Evolutionary conservation across 169 alveolate species (phyloP).

Genomic region (Plasmodium falciparum): DNA sequence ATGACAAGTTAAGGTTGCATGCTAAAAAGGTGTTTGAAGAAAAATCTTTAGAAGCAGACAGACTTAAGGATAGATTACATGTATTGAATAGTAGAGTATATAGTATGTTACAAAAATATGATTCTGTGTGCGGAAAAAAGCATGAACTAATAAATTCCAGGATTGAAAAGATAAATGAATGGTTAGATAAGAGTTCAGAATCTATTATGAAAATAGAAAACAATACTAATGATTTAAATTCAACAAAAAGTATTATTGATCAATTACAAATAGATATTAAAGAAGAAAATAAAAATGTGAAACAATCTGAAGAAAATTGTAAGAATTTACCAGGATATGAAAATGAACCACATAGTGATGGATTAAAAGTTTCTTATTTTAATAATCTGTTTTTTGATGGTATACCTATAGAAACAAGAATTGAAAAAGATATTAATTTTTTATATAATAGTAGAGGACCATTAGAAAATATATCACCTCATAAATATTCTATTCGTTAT

Average conservation of each 20-base stretch:
- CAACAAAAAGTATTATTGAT: conserved; percentile 82
- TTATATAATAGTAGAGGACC: conserved; percentile 88
- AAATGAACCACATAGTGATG: conserved; percentile 85
- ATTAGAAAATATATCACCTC: conserved; percentile 86
- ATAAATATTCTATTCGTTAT: conserved; percentile 88
- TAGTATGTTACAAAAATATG: conserved; percentile 28
- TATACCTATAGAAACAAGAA: conserved; percentile 84
- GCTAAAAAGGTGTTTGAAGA: conserved; percentile 78
- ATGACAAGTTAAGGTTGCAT: conserved; percentile 80
- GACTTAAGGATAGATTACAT: conserved; percentile 34
- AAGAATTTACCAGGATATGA: conserved; percentile 82
- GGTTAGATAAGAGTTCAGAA: conserved; percentile 81
- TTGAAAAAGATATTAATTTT: conserved; percentile 88
- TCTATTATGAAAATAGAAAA: conserved; percentile 83
- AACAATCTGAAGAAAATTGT: conserved; percentile 83
- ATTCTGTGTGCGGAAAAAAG: conserved; percentile 40
- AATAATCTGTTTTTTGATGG: conserved; percentile 82
- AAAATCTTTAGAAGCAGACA: conserved; percentile 65
- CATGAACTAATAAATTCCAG: conserved; percentile 35
- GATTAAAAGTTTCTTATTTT: conserved; percentile 84
- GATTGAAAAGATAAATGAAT: conserved; percentile 73
- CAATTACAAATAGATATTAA: conserved; percentile 82
- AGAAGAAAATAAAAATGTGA: conserved; percentile 71
- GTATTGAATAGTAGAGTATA: conserved; percentile 21
- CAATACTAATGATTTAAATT: conserved; percentile 31